Evolutionary conservation across 139 green algal species (phyloP), one percentile per base, ranked within the genome.

Genomic region (Chlamydomonas sp.): DNA sequence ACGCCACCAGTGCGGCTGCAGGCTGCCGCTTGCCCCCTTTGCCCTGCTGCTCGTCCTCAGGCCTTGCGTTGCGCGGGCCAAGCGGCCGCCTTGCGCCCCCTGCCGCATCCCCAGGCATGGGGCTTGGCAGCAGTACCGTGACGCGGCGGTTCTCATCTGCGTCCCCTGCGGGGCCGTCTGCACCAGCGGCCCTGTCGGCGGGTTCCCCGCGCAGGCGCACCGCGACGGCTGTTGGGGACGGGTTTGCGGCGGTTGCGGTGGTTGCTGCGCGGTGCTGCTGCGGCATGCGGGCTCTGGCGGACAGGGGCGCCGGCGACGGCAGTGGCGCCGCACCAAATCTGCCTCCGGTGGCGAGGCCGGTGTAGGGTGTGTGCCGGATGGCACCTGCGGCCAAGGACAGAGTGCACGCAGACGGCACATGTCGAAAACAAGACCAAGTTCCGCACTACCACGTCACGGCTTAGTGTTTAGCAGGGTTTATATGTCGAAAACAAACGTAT

Each of bases 221-320:
- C 10, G 49, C 74, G 9, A 78, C n/a, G 4, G 72, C 17, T 1
- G 74, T 49, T 7, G 74, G 49, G 9, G 49, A 62, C 49, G 14
- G 17, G 49, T 63, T 62, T 5, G 7, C 49, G 60, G 58, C 71
- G n/a, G n/a, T n/a, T n/a, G n/a, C n/a, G n/a, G n/a, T n/a, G n/a
- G n/a, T n/a, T 12, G 60, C 20, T 1, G n/a, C 15, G 60, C 71
- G 59, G 63, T 74, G n/a, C 63, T 49, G 82, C 61, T 60, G 82
- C 67, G 66, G 59, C 69, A 14, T n/a, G 14, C 63, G 71, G 12
- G 82, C 82, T 10, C 20, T 14, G 20, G 69, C 69, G n/a, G 82
- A 87, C 12, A 87, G 71, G 31, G 82, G 82, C 60, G 82, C 82
- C 1, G 71, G 82, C 71, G 82, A 87, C 4, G 69, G 82, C 71